Percentiles rank a stretch among this genome's conserved stretches.
These are phyloP conservation scores for Fragaria vesca DNA, from an alignment of 306 rosid genomes.

Conservation along the genomic window DNA sequence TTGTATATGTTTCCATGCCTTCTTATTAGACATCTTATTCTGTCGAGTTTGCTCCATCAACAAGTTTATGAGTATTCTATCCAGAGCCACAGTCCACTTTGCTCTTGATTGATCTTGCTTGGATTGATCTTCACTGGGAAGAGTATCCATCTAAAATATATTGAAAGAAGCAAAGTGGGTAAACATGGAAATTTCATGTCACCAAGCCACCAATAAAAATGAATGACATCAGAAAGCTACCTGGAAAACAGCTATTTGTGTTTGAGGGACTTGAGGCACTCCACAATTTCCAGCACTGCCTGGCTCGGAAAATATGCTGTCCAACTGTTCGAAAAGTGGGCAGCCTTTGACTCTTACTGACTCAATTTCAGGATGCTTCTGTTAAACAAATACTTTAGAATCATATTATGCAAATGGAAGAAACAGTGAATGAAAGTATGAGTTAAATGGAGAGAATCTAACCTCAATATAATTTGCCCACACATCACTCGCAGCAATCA, in stretches of 20 bases:
- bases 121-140: conserved; percentile 13
- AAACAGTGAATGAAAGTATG: neutral
- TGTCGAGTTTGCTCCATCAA: conserved; percentile 8
- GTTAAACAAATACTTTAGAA: neutral
- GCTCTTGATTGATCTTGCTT: conserved; percentile 13
- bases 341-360: conserved; percentile 7
- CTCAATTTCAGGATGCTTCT: conserved; percentile 16
- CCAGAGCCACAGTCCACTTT: conserved; percentile 11
- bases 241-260: neutral
- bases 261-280: neutral
- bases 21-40: conserved; percentile 10
- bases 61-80: conserved; percentile 2
- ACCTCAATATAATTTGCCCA: conserved; percentile 12
- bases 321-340: conserved; percentile 7
- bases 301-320: conserved; percentile 2
- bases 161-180: neutral
- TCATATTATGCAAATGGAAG: neutral
- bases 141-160: neutral
- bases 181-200: neutral
- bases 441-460: neutral
- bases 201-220: neutral
- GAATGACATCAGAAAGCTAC: neutral
- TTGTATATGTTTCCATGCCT: conserved; percentile 14
- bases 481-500: conserved; percentile 8
- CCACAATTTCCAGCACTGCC: neutral